phyloP scores from a whole-genome alignment of 345 rosid species.

The Populus euphratica region DNA sequence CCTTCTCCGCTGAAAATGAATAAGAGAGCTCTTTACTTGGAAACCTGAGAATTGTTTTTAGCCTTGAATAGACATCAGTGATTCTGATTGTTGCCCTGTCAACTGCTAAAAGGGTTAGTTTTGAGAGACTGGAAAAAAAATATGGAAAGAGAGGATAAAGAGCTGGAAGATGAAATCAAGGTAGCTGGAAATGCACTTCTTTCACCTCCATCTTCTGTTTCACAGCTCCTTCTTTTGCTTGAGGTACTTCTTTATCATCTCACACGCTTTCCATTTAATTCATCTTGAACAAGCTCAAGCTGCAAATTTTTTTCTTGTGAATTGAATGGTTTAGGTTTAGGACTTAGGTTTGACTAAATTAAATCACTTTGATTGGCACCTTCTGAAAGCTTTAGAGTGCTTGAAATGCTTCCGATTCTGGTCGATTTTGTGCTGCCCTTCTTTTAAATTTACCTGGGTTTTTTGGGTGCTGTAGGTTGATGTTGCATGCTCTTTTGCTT shows the following conservation, averaged over 20 bases:
- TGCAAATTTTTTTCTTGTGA: not conserved
- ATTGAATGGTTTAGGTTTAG: not conserved
- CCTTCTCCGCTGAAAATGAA: no score
- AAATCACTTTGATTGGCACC: not conserved
- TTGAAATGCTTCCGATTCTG: not conserved
- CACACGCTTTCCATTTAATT: not conserved
- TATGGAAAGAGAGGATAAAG: not conserved
- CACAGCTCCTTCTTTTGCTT: not conserved
- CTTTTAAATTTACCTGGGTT: not conserved
- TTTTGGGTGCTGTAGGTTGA: not conserved
- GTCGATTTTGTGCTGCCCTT: not conserved
- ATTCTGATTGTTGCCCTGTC: no score
- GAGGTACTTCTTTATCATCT: not conserved
- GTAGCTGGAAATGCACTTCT: conserved; percentile 1
- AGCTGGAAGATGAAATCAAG: not conserved
- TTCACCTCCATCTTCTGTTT: conserved; percentile 4
- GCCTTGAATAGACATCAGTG: no score
- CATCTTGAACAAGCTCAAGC: not conserved
- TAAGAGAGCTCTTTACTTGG: no score
- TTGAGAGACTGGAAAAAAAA: not conserved
- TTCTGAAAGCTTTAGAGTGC: not conserved
- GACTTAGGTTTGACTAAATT: not conserved
- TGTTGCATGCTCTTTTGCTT: not conserved
- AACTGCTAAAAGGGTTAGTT: no score
- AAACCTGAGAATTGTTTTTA: no score